Evolutionary conservation across 768 basidiomycete species (phyloP), one percentile per base, ranked within the genome.

Genomic region (Tephrocybe sp.): DNA sequence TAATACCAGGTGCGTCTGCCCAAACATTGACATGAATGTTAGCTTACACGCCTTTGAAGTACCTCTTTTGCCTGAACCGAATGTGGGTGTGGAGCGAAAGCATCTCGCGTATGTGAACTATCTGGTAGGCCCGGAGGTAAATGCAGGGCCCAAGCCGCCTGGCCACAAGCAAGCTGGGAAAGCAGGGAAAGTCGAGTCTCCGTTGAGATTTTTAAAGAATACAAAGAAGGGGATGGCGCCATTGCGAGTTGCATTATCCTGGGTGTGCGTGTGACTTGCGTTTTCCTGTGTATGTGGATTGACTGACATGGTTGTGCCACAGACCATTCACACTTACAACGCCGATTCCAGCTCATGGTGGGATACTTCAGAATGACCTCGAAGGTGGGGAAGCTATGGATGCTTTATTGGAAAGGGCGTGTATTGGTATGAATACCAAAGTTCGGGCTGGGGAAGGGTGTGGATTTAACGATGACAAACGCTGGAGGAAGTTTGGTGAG

Each of bases 241-340:
- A 4, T 68, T 89, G 3, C 70, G 75, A 18, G 69, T 89, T 12
- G 74, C 80, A 26, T 66, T 90, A 42, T 82, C 83, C 12, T 89
- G 87, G 87, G 76, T 78, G 87, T 87, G 49, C 41, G 77, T 70
- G 6, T 15, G 16, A 35, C 5, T 16, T 35, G 9, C 16, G 34
- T 6, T 9, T 11, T 35, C 5, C 8, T 35, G 5, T 15, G 6
- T 35, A 9, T 18, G 21, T 50, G 25, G 24, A 59, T 39, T 41
- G 34, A 35, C 8, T 6, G 8, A n/a, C 41, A 18, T 37, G n/a
- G n/a, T n/a, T n/a, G n/a, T n/a, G n/a, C 49, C 54, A 43, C 41
- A 78, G 84, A 38, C 76, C 83, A 4, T 84, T 83, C 58, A 79
- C 73, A 15, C 51, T 49, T 18, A 45, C 49, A 5, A 48, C 24